Evolutionary conservation across 192 early-diverging fungal genomes (phyloP), one percentile per base, ranked within the genome.

Genomic region (Backusella sp.): DNA sequence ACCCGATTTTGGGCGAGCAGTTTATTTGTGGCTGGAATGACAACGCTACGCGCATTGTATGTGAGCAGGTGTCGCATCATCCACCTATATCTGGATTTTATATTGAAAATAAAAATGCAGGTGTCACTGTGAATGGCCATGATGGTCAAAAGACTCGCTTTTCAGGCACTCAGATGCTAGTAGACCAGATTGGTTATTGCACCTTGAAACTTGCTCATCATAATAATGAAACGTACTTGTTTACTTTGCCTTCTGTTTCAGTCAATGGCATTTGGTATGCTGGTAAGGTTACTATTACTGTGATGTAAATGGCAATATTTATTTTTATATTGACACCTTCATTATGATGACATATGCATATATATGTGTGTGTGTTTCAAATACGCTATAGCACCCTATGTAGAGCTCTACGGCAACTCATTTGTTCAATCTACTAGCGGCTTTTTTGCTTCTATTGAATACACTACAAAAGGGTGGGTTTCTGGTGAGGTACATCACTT

Each of bases 401-500:
- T 91, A 72, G 91, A 92, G 77, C 85, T 91, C 68, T 84, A 84
- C 73, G 89, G 90, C 62, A 88, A 81, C 8, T 89, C 91, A 17
- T 87, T 83, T 70, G 89, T 92, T 68, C 87, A 86, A 69, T 90
- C 89, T 21, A 83, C 83, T 42, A 82, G 80, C 73, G 91, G 91
- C 26, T 90, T 84, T 44, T 80, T 81, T 37, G 88, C 91, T 6
- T 82, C 86, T 62, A 91, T 95, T 77, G 91, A 93, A 66, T 94
- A 91, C 80, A 85, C 86, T 66, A 88, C 90, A 67, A 92, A 90
- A 72, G 90, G 92, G 21, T 94, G 92, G 89, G 85, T 94, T 75
- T 91, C 91, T 19, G 94, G 94, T 73, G 93, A 94, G 67, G 88
- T 92, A 66, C 92, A 94, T 79, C 88, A 90, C 74, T 94, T 94